Base-by-base conservation (phyloP, 257 asterid species). In the Capsicum baccatum region DNA sequence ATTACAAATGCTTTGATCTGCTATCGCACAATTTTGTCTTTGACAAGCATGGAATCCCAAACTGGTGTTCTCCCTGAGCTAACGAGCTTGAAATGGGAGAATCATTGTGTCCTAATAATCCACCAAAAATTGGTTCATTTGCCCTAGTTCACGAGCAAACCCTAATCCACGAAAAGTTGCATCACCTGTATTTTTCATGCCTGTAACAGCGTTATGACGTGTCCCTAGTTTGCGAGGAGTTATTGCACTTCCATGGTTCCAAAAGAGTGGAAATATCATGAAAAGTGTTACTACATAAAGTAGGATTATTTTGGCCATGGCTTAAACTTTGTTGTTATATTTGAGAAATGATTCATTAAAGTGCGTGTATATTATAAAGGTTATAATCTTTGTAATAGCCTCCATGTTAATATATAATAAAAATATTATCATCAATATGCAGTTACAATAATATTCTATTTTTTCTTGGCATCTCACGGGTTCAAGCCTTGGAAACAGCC, bases 181-280 rank as follows among this genome's bases (percentile, higher is more conserved):
- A 8, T 9, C 0, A 62, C 21, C 9, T 64, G 16, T 12, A 26
- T 64, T 26, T 6, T 0, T 9, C 9, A 13, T 26, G 17, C 1
- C 15, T 68, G 26, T 39, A 68, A 68, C 5, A 15, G 0, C 8
- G 0, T 4, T 8, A 15, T 37, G 26, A 10, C 14, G 52, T 69
- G 3, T 1, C 26, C 33, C 79, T 39, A 39, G 55, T 17, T 69
- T 69, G 55, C 35, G 55, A 42, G 15, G 35, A 69, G 56, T 42
- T 70, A 37, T 44, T 44, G 79, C 79, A 70, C 33, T 71, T 71
- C 39, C 58, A 47, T 71, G 39, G 58, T 74, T 74, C 42, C 80
- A 74, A 76, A 48, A 11, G 8, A 74, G 81, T 74, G 44, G 3
- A 50, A 74, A 74, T 74, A 50, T 74, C 19, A 52, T 21, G 81